phyloP scores from a whole-genome alignment of 2,329 filamentous ascomycete species.

The Phialophora chinensis region DNA sequence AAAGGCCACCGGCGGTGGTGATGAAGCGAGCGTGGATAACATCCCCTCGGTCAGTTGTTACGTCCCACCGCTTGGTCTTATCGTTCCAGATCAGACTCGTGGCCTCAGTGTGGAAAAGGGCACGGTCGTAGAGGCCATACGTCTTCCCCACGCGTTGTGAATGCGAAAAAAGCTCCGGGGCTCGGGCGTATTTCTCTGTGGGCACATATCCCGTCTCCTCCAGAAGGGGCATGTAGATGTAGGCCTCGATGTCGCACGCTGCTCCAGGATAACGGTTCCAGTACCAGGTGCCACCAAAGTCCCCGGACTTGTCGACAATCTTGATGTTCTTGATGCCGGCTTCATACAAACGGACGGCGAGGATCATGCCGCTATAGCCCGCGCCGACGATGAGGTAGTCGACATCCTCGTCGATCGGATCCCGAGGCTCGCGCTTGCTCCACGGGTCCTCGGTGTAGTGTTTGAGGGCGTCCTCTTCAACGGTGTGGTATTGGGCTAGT shows the following conservation, averaged over 20 bases:
- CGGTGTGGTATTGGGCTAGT: conserved; percentile 27
- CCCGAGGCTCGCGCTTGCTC: conserved; percentile 13
- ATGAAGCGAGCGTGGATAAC: conserved; percentile 48
- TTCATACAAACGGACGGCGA: conserved; percentile 26
- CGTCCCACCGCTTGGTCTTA: conserved; percentile 43
- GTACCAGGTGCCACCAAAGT: conserved; percentile 39
- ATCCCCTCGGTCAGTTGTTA: conserved; percentile 40
- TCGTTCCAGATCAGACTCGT: conserved; percentile 24
- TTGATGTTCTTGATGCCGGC: conserved; percentile 21
- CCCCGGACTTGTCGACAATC: conserved; percentile 44
- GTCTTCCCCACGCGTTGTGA: conserved; percentile 16
- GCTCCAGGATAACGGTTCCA: conserved; percentile 40
- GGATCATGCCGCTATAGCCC: conserved; percentile 30
- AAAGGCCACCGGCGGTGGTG: not conserved
- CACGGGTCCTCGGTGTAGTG: conserved; percentile 26
- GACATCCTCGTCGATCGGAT: conserved; percentile 19
- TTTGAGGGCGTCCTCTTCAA: conserved; percentile 15
- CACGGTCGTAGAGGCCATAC: conserved; percentile 18
- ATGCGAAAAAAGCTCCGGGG: conserved; percentile 20
- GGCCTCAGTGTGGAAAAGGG: conserved; percentile 29
- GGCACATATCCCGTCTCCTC: conserved; percentile 32
- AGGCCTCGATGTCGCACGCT: conserved; percentile 65
- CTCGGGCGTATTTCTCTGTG: conserved; percentile 24
- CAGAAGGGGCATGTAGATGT: conserved; percentile 34
- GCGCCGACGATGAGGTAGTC: conserved; percentile 35